Percentiles rank a stretch among this genome's conserved stretches.
Evolutionary conservation across 306 rosid genomes (phyloP).

Genomic region (Phaseolus lunatus): DNA sequence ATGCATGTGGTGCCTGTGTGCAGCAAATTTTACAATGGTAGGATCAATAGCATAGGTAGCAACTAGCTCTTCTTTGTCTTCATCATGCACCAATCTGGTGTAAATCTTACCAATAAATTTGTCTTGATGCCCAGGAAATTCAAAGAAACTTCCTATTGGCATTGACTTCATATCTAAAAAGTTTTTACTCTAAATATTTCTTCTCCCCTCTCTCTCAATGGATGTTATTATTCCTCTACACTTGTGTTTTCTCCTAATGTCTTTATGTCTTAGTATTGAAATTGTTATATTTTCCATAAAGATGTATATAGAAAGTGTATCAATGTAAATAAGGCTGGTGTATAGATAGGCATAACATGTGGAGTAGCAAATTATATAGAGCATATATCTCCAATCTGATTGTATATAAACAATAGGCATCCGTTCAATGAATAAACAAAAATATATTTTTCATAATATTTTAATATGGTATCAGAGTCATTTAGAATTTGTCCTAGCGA

Average conservation of each 20-base stretch:
- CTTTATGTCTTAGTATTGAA: slow-evolving; percentile 7
- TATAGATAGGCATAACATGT: too few species aligned
- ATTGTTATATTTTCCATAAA: too few species aligned
- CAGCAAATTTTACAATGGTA: not conserved
- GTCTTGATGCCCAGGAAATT: slow-evolving; percentile 6
- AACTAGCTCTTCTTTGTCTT: not conserved
- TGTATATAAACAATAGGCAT: too few species aligned
- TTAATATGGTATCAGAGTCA: too few species aligned
- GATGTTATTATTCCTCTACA: not conserved
- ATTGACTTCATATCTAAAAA: not conserved
- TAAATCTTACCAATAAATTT: not conserved
- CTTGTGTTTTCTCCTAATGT: not conserved
- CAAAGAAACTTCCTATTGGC: not conserved
- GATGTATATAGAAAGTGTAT: too few species aligned
- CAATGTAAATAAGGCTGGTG: too few species aligned
- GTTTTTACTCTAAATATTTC: not conserved
- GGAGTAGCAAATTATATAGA: too few species aligned
- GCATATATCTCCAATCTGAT: too few species aligned
- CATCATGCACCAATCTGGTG: slow-evolving; percentile 5
- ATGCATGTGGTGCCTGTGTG: slow-evolving; percentile 2
- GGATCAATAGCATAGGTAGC: not conserved
- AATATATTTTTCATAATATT: too few species aligned
- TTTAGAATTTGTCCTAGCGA: too few species aligned
- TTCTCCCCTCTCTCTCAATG: not conserved
- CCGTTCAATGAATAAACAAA: too few species aligned